Evolutionary conservation across 179 eudicot genomes (phyloP).

Genomic region (Gypsophila paniculata): DNA sequence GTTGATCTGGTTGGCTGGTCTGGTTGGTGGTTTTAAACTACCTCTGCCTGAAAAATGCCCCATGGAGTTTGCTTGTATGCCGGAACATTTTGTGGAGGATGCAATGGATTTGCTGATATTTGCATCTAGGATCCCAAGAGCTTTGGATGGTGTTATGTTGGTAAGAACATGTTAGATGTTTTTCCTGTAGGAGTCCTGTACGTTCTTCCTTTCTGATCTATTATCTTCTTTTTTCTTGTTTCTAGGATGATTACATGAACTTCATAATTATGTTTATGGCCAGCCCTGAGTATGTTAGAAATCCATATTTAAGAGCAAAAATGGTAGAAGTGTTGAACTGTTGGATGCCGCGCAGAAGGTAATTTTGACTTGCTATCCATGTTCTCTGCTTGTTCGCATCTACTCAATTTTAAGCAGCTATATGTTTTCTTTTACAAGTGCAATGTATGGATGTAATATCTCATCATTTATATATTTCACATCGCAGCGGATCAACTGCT

Average conservation of each 20-base stretch:
- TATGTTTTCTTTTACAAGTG: background rate
- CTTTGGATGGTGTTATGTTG: conserved; percentile 78
- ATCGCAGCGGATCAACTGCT: conserved; percentile 67
- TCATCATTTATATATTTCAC: conserved; percentile 13
- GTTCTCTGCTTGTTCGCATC: background rate
- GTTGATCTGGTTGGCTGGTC: conserved; percentile 84
- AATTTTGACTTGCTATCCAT: background rate
- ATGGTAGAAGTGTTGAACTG: conserved; percentile 98
- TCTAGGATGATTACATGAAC: conserved; percentile 94
- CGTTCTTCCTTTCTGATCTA: conserved; percentile 6
- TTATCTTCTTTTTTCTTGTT: conserved; percentile 17
- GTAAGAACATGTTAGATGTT: conserved; percentile 33
- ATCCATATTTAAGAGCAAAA: conserved; percentile 92
- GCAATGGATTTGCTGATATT: conserved; percentile 91
- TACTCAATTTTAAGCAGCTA: conserved; percentile 7
- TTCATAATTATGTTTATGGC: conserved; percentile 98
- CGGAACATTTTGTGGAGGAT: conserved; percentile 95
- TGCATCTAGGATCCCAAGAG: conserved; percentile 91
- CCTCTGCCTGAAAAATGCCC: conserved; percentile 81
- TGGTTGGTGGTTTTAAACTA: conserved; percentile 87
- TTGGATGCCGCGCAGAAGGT: conserved; percentile 98
- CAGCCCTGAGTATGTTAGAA: conserved; percentile 83
- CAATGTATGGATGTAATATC: background rate
- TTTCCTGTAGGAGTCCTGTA: conserved; percentile 5
- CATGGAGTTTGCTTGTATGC: conserved; percentile 89